A percentile compares a stretch with the other conserved stretches of the same genome.
These are phyloP conservation scores for Plasmodium knowlesi DNA, from an alignment of 169 alveolate genomes.

Conservation along the genomic window DNA sequence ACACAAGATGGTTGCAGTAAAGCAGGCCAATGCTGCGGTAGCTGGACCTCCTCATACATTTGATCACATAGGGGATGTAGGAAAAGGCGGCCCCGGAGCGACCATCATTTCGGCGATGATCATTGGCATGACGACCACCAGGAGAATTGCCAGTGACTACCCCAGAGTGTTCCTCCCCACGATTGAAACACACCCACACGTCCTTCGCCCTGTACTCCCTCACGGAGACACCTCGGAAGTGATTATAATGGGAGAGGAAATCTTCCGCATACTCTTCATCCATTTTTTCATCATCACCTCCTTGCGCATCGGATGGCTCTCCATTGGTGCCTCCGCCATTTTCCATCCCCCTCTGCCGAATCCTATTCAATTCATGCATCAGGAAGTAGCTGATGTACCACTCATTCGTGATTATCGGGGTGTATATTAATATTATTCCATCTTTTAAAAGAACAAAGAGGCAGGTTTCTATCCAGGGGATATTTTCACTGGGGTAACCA, in stretches of 20 bases:
- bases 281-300: background rate
- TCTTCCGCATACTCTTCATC: constrained; percentile 23
- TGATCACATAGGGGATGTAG: constrained; percentile 49
- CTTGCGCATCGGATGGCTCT: background rate
- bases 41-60: constrained; percentile 2
- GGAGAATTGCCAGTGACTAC: background rate
- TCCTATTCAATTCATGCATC: constrained; percentile 17
- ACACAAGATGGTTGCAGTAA: constrained; percentile 5
- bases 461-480: constrained; percentile 62
- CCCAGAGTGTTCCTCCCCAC: background rate
- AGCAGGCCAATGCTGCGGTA: constrained; percentile 30
- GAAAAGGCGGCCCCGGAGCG: background rate
- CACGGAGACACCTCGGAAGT: constrained; percentile 22
- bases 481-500: constrained; percentile 29
- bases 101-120: background rate
- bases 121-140: background rate
- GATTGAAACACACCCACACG: constrained; percentile 11
- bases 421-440: constrained; percentile 57
- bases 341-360: background rate
- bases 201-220: background rate
- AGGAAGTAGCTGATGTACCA: constrained; percentile 51
- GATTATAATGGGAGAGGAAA: constrained; percentile 23
- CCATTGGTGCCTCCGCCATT: background rate
- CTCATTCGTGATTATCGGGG: constrained; percentile 34
- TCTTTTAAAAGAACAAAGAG: constrained; percentile 18